Percentiles rank a stretch among this genome's conserved stretches.
phyloP scores from a whole-genome alignment of 2,329 filamentous ascomycete genomes.

The Sarocladium brachiariae region DNA sequence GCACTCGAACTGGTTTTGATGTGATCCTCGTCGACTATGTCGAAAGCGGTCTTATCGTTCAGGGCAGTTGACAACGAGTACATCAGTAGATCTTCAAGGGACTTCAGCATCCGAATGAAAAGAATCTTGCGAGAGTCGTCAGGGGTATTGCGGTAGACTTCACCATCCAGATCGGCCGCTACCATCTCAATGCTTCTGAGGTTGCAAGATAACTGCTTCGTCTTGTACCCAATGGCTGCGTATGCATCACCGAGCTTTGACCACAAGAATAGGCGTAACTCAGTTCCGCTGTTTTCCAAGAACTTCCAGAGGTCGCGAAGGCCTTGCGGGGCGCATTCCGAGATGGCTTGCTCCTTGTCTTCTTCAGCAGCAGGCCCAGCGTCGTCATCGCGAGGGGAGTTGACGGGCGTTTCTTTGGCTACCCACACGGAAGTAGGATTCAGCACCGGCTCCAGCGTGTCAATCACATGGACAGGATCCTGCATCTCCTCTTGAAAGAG shows the following conservation, averaged over 20 bases:
- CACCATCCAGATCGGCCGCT: constrained; percentile 52
- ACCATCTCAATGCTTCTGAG: constrained; percentile 82
- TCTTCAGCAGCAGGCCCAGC: constrained; percentile 15
- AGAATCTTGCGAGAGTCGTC: constrained; percentile 60
- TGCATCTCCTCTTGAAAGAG: constrained; percentile 79
- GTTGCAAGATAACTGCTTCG: constrained; percentile 83
- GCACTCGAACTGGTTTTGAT: constrained; percentile 66
- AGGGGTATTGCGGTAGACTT: constrained; percentile 55
- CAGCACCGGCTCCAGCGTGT: constrained; percentile 85
- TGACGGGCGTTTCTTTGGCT: background rate
- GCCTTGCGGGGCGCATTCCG: constrained; percentile 46
- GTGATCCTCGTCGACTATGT: constrained; percentile 77
- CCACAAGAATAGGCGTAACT: constrained; percentile 83
- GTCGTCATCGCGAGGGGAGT: constrained; percentile 1
- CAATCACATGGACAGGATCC: constrained; percentile 78
- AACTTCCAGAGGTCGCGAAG: constrained; percentile 80
- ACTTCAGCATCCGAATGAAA: constrained; percentile 70
- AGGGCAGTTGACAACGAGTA: constrained; percentile 63
- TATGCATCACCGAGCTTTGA: constrained; percentile 87
- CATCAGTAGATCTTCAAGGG: constrained; percentile 68
- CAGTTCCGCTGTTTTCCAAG: constrained; percentile 71
- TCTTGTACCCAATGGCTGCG: constrained; percentile 71
- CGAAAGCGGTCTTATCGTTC: constrained; percentile 64
- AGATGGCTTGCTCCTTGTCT: constrained; percentile 32
- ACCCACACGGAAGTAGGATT: constrained; percentile 58